These are phyloP conservation scores for Teratosphaeria zuluensis DNA, from an alignment of 2,329 filamentous ascomycete species.

Conservation along the genomic window DNA sequence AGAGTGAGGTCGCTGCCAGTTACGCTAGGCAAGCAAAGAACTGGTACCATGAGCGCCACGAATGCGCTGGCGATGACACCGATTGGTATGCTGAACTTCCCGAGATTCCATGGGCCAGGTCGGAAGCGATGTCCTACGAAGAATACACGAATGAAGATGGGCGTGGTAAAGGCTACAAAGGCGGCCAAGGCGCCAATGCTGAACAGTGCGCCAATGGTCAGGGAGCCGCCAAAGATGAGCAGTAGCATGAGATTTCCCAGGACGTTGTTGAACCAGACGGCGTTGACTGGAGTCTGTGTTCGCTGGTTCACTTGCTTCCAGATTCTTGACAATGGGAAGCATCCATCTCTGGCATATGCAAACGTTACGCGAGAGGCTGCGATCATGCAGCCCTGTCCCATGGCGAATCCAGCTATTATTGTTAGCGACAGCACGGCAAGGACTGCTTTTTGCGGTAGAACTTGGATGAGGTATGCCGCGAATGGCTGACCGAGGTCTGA, in stretches of 20 bases:
- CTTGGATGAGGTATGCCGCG: conserved; percentile 59
- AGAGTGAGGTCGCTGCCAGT: conserved; percentile 45
- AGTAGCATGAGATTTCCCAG: conserved; percentile 53
- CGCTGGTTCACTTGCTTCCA: conserved; percentile 51
- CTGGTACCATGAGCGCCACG: conserved; percentile 57
- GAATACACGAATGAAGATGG: conserved; percentile 49
- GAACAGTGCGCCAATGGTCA: conserved; percentile 59
- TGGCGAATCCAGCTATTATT: conserved; percentile 59
- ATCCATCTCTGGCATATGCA: conserved; percentile 63
- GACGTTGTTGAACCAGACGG: conserved; percentile 55
- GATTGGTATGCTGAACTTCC: conserved; percentile 47
- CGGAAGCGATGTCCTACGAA: conserved; percentile 55
- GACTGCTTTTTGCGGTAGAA: conserved; percentile 50
- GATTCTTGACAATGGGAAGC: conserved; percentile 51
- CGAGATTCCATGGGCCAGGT: conserved; percentile 59
- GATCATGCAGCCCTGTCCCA: conserved; percentile 67
- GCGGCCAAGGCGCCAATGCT: conserved; percentile 60
- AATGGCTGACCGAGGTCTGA: conserved; percentile 60
- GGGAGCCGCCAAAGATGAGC: conserved; percentile 54
- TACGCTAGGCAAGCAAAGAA: conserved; percentile 54
- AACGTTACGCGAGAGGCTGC: conserved; percentile 30
- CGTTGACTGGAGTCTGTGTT: conserved; percentile 60
- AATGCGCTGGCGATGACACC: conserved; percentile 50
- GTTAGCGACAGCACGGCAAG: conserved; percentile 56
- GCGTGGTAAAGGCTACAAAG: conserved; percentile 52